These are phyloP conservation scores for Pseudevernia furfuracea DNA, from an alignment of 495 filamentous ascomycete genomes.

Conservation along the genomic window DNA sequence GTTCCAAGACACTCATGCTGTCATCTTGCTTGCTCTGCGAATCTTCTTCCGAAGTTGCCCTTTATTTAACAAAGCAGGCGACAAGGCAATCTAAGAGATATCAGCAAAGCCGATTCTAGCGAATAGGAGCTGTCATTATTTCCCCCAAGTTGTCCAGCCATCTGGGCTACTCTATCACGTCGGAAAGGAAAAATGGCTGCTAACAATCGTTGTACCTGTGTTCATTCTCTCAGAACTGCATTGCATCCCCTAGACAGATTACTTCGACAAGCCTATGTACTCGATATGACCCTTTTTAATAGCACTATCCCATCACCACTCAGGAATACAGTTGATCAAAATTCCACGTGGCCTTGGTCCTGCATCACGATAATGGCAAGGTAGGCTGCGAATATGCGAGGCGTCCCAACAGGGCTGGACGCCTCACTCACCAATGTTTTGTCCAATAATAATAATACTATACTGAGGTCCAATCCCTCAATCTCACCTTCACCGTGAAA, in stretches of 20 bases:
- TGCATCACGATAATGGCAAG: conserved; percentile 3
- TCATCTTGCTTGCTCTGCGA: too few relatives aligned
- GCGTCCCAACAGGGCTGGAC: not conserved
- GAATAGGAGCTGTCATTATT: too few relatives aligned
- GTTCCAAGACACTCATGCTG: too few relatives aligned
- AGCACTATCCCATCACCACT: not conserved
- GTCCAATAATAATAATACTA: not conserved
- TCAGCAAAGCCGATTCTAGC: not conserved
- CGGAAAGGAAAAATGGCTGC: not conserved
- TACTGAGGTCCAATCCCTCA: not conserved
- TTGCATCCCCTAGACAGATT: not conserved
- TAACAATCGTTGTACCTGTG: too few relatives aligned
- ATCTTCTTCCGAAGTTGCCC: too few relatives aligned
- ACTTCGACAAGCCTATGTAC: not conserved
- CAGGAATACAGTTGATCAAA: not conserved
- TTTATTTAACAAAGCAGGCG: not conserved
- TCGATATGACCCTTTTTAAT: not conserved
- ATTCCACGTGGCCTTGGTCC: not conserved
- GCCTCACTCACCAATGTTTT: not conserved
- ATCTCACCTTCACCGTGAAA: not conserved
- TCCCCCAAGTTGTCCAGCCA: not conserved
- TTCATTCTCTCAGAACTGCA: not conserved
- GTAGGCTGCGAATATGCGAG: conserved; percentile 1
- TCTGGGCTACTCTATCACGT: not conserved
- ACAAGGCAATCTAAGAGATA: not conserved